Evolutionary conservation across 2,329 filamentous ascomycete species (phyloP).

Genomic region (Epichloe elymi): DNA sequence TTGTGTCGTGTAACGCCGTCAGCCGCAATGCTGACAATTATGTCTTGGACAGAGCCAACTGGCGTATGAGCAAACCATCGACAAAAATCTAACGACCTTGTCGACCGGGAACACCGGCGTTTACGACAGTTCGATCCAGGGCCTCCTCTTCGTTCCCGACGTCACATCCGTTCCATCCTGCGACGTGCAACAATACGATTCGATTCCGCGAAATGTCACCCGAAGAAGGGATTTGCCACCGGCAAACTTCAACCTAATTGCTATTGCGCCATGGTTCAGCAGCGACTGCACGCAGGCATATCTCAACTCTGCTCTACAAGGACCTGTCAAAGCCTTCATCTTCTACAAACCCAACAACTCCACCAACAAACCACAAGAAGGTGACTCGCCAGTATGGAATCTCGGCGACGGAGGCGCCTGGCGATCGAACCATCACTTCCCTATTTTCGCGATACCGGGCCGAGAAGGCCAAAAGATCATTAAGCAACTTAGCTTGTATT

Average conservation of each 20-base stretch:
- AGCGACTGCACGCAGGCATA: slow-evolving; percentile 61
- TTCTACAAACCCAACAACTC: slow-evolving; percentile 47
- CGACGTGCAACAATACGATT: slow-evolving; percentile 44
- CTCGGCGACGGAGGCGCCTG: slow-evolving; percentile 58
- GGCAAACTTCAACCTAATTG: slow-evolving; percentile 61
- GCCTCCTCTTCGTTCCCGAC: slow-evolving; percentile 75
- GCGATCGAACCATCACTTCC: slow-evolving; percentile 58
- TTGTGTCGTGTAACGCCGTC: not conserved
- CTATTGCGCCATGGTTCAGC: slow-evolving; percentile 76
- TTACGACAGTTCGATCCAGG: slow-evolving; percentile 51
- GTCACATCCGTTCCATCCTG: slow-evolving; percentile 48
- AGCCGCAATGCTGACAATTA: not conserved
- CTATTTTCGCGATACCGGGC: slow-evolving; percentile 71
- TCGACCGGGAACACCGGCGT: slow-evolving; percentile 52
- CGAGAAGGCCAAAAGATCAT: slow-evolving; percentile 55
- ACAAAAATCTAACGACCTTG: slow-evolving; percentile 58
- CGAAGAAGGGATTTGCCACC: slow-evolving; percentile 54
- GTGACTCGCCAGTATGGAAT: slow-evolving; percentile 54
- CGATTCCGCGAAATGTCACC: slow-evolving; percentile 65
- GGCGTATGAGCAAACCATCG: slow-evolving; percentile 38
- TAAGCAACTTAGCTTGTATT: slow-evolving; percentile 60
- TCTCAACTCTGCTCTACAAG: slow-evolving; percentile 44
- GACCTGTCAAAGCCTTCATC: slow-evolving; percentile 49
- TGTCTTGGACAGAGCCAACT: slow-evolving; percentile 25
- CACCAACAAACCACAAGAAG: slow-evolving; percentile 49